Evolutionary conservation across 371 early-diverging fungal species (phyloP).

Genomic region (Batkoa obscura): DNA sequence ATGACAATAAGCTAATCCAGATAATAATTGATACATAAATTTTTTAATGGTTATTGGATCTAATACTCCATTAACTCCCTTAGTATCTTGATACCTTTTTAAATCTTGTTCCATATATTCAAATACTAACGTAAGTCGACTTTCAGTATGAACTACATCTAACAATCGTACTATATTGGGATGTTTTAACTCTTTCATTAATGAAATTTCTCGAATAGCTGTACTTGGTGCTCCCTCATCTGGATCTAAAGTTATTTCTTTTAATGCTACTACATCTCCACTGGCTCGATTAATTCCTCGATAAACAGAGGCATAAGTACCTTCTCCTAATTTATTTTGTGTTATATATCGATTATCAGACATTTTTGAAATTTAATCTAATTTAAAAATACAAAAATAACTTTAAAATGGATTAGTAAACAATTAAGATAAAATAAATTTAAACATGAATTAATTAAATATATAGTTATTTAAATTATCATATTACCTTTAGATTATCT

Average conservation of each 20-base stretch:
- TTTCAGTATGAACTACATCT: slow-evolving; percentile 97
- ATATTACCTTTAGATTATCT: too few relatives aligned
- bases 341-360: slow-evolving; percentile 52
- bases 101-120: slow-evolving; percentile 98
- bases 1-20: slow-evolving; percentile 88
- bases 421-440: slow-evolving; percentile 1
- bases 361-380: slow-evolving; percentile 70
- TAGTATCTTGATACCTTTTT: slow-evolving; percentile 82
- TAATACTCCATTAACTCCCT: slow-evolving; percentile 45
- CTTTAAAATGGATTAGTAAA: too few relatives aligned
- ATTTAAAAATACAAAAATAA: neutral
- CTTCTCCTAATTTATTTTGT: slow-evolving; percentile 91
- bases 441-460: slow-evolving; percentile 49
- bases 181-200: slow-evolving; percentile 88
- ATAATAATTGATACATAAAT: slow-evolving; percentile 75
- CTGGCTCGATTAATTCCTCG: slow-evolving; percentile 81
- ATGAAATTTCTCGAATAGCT: slow-evolving; percentile 89
- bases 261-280: slow-evolving; percentile 90
- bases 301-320: slow-evolving; percentile 99
- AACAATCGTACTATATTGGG: slow-evolving; percentile 77
- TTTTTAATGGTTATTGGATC: slow-evolving; percentile 45
- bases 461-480: too few relatives aligned
- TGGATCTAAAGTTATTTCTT: slow-evolving; percentile 82
- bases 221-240: slow-evolving; percentile 94
- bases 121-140: slow-evolving; percentile 93